These are phyloP conservation scores for Lipomyces mesembrius DNA, from an alignment of 805 yeast species.

Conservation along the genomic window DNA sequence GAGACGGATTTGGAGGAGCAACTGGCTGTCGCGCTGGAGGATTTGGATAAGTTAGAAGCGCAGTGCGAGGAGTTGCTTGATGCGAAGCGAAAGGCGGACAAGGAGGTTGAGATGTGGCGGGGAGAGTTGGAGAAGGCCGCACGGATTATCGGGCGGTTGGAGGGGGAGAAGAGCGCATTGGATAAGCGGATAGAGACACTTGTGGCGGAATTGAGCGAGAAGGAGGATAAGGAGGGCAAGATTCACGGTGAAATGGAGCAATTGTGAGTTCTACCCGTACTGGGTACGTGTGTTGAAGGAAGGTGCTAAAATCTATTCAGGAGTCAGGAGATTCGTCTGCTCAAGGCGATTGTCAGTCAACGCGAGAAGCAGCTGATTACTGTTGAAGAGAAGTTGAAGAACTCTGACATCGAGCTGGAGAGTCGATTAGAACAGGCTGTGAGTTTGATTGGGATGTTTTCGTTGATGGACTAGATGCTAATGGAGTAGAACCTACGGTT, in stretches of 20 bases:
- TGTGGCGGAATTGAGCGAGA: constrained; percentile 42
- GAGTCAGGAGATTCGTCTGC: constrained; percentile 35
- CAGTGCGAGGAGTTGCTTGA: constrained; percentile 45
- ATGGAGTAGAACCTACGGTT: constrained; percentile 21
- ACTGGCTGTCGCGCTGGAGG: constrained; percentile 42
- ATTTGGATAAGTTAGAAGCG: constrained; percentile 44
- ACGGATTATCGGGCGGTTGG: constrained; percentile 46
- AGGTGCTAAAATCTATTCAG: constrained; percentile 9
- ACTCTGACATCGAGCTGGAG: constrained; percentile 35
- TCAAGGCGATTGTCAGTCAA: constrained; percentile 41
- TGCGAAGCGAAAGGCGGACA: constrained; percentile 45
- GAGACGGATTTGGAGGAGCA: constrained; percentile 48
- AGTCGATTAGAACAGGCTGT: constrained; percentile 29
- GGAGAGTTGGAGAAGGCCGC: constrained; percentile 46
- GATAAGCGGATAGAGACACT: constrained; percentile 45
- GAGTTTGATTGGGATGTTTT: constrained; percentile 13
- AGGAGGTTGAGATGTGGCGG: constrained; percentile 44
- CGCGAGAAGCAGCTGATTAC: constrained; percentile 42
- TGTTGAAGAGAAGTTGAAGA: constrained; percentile 43
- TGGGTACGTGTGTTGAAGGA: not conserved
- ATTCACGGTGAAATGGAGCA: constrained; percentile 22
- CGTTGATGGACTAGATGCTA: constrained; percentile 48
- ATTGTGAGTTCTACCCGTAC: constrained; percentile 7
- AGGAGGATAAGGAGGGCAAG: constrained; percentile 38
- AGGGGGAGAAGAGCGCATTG: constrained; percentile 45